Evolutionary conservation across 192 early-diverging fungal species (phyloP), one percentile per base, ranked within the genome.

Genomic region (Borealophlyctis nickersoniae): DNA sequence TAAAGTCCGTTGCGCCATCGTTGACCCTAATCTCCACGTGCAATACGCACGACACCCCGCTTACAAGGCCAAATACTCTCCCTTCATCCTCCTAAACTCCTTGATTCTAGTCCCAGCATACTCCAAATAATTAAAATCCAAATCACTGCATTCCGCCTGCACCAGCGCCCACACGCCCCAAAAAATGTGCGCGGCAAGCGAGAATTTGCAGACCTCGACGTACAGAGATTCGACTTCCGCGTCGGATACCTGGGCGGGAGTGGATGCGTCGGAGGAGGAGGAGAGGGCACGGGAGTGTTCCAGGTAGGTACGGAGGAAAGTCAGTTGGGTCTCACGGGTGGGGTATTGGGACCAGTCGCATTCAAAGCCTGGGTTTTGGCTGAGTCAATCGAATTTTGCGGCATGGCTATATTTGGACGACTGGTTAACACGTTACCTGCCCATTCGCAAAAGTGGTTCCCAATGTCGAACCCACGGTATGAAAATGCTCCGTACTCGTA

Each of bases 361-460:
- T 59, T 98, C 95, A 70, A 96, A 98, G 3, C 93, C 85, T 36
- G 33, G 52, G n/a, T n/a, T n/a, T n/a, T n/a, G n/a, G n/a, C n/a
- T n/a, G n/a, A n/a, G n/a, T n/a, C n/a, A 50, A 13, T 54, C 33
- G 11, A 4, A 39, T 45, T 7, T 45, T 45, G 19, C 19, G 39
- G 7, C 19, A 45, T 45, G 39, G 39, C 9, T 45, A 19, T 19
- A 7, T 19, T 13, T 19, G 9, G 52, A 57, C 33, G 35, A 34
- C 0, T 52, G 19, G 56, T 24, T 26, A 36, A n/a, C 9, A 45
- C 39, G 32, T 9, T 63, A 73, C 78, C 92, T n/a, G 88, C 91
- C 70, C 84, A 90, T 67, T 98, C 95, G 73, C 89, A 91, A 68
- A 96, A 98, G 74, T 96, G 94, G 69, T 98, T 98, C 39, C 86